Evolutionary conservation across 495 filamentous ascomycete species (phyloP), one percentile per base, ranked within the genome.

Genomic region (Aspergillus hancockii): DNA sequence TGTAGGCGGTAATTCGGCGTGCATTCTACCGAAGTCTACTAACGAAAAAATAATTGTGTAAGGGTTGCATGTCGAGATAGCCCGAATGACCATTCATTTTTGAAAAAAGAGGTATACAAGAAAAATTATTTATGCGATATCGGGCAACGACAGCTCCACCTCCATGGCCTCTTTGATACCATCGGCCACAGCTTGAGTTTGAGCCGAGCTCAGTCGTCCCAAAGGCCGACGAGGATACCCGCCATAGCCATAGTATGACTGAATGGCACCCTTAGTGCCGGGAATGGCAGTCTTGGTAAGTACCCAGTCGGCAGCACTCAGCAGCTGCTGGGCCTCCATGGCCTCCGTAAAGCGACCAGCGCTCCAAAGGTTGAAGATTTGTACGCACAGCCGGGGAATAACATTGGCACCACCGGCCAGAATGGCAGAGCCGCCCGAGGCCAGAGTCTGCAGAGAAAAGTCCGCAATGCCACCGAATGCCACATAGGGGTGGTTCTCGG

Each of bases 331-430:
- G 38, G 89, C 76, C 63, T 82, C 82, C 41, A 89, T 84, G 1
- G 90, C 89, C 77, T 93, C 89, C 14, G 89, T 85, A 19, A 78
- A 81, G 66, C 86, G 86, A 10, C 90, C 91, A 65, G 87, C 79
- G 13, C 79, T 78, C 76, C 88, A 94, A 52, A 93, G 78, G 55
- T 88, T 81, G 83, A 91, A 94, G n/a, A 96, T 85, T 63, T 84
- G 83, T 32, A 91, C 90, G 67, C 89, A 93, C 13, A 88, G 79
- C 70, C 90, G 90, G 19, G 91, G 91, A 67, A 91, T 82, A 30
- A 96, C 91, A 64, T 96, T 96, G 21, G 91, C 91, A 16, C 90
- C 89, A 28, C 91, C 91, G 23, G 89, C 91, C 62, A 95, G 91
- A 69, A 93, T 92, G 31, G 91, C 91, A 45, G 84, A 88, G 8